Conservation (phyloP, 192 early-diverging fungal species). For the Glomus cerebriforme region DNA sequence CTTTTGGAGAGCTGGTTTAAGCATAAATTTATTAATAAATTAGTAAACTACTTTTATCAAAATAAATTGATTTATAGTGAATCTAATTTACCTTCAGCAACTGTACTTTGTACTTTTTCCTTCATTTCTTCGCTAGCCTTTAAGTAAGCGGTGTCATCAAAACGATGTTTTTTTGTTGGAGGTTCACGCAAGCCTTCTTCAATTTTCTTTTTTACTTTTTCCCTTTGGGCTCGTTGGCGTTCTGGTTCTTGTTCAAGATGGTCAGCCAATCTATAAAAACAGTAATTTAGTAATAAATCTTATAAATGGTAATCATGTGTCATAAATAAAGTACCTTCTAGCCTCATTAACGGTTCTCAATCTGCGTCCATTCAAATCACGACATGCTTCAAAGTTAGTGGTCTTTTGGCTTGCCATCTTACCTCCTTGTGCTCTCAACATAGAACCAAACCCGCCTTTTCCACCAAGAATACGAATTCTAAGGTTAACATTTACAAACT, state of each 20-base stretch:
- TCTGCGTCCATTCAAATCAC: conserved; percentile 88
- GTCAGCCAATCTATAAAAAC: conserved; percentile 61
- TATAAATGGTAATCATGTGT: background rate
- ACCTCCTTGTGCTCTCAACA: conserved; percentile 90
- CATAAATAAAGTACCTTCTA: conserved; percentile 62
- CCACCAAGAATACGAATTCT: conserved; percentile 69
- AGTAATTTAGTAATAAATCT: background rate
- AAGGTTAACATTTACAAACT: conserved; percentile 44
- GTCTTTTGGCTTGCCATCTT: conserved; percentile 86
- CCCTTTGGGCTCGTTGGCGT: conserved; percentile 61
- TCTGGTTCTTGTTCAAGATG: conserved; percentile 70
- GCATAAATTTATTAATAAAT: background rate
- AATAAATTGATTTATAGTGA: background rate
- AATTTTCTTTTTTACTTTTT: conserved; percentile 74
- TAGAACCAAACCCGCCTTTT: conserved; percentile 97
- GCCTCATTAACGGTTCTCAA: conserved; percentile 90
- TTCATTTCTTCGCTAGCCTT: conserved; percentile 66
- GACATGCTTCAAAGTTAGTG: conserved; percentile 90
- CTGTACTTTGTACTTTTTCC: conserved; percentile 61
- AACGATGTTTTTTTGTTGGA: conserved; percentile 71
- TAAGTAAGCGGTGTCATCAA: conserved; percentile 81
- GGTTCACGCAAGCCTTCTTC: conserved; percentile 63
- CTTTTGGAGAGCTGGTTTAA: background rate
- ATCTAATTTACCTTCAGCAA: conserved; percentile 38
- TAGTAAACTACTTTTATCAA: background rate